A percentile compares a stretch with the other conserved stretches of the same genome.
Conservation (phyloP, 1,284 basidiomycete genomes). For the Puccinia novopanici region DNA sequence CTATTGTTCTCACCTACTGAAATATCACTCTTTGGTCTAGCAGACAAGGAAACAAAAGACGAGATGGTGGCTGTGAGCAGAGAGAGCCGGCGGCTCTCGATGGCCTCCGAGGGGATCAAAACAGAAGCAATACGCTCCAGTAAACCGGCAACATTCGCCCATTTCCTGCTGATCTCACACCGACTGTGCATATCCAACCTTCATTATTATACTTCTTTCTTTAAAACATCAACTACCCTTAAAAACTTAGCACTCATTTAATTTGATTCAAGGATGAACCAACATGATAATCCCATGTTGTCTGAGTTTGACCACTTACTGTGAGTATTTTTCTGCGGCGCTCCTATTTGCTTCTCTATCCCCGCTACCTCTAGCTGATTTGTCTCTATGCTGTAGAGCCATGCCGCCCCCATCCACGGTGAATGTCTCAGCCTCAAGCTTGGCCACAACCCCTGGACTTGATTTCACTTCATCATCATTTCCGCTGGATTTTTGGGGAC, state of each 20-base stretch:
- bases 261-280: not conserved
- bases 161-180: not conserved
- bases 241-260: not conserved
- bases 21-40: too few species aligned
- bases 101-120: too few species aligned
- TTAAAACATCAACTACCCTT: not conserved
- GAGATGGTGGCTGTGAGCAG: too few species aligned
- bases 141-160: not conserved
- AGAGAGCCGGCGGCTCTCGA: too few species aligned
- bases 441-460: not conserved
- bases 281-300: not conserved
- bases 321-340: conserved; percentile 4
- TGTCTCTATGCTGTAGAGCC: not conserved
- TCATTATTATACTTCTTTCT: not conserved
- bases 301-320: conserved; percentile 13
- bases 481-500: not conserved
- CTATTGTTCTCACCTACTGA: too few species aligned
- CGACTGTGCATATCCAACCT: not conserved
- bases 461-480: not conserved
- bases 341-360: not conserved
- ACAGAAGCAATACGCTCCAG: too few species aligned
- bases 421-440: not conserved
- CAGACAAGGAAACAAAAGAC: too few species aligned
- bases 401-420: conserved; percentile 3
- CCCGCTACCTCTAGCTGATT: not conserved